Percentiles rank a stretch among this genome's conserved stretches.
phyloP scores from a whole-genome alignment of 306 rosid genomes.

The apple (Malus domestica) region DNA sequence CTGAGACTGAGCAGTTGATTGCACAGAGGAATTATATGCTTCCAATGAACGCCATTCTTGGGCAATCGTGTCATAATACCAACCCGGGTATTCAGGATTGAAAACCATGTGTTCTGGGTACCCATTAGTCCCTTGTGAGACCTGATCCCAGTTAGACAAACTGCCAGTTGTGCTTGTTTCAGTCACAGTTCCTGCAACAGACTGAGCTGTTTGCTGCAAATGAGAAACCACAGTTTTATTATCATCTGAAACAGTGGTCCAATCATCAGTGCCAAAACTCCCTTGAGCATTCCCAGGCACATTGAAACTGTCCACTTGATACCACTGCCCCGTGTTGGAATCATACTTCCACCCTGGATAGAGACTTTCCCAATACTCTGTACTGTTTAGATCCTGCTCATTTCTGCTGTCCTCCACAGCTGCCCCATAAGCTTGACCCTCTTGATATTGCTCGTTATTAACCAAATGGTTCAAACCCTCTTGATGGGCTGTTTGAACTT shows the following conservation, averaged over 20 bases:
- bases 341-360: slow-evolving; percentile 90
- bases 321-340: slow-evolving; percentile 57
- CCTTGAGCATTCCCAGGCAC: slow-evolving; percentile 25
- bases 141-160: slow-evolving; percentile 43
- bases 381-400: slow-evolving; percentile 46
- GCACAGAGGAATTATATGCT: slow-evolving; percentile 42
- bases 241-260: slow-evolving; percentile 41
- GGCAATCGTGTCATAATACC: slow-evolving; percentile 69
- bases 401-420: not conserved
- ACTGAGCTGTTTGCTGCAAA: slow-evolving; percentile 51
- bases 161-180: slow-evolving; percentile 42
- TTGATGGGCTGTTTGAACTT: slow-evolving; percentile 18
- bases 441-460: slow-evolving; percentile 35
- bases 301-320: slow-evolving; percentile 46
- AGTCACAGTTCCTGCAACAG: slow-evolving; percentile 43
- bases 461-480: slow-evolving; percentile 23
- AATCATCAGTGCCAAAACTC: slow-evolving; percentile 28
- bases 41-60: slow-evolving; percentile 70
- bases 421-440: slow-evolving; percentile 32
- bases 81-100: slow-evolving; percentile 76
- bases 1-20: slow-evolving; percentile 29
- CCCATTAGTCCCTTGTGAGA: slow-evolving; percentile 50
- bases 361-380: slow-evolving; percentile 62
- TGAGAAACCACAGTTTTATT: slow-evolving; percentile 37
- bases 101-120: slow-evolving; percentile 75